Base-by-base conservation (phyloP, 208 protist species). In the Crithidia expoeki region DNA sequence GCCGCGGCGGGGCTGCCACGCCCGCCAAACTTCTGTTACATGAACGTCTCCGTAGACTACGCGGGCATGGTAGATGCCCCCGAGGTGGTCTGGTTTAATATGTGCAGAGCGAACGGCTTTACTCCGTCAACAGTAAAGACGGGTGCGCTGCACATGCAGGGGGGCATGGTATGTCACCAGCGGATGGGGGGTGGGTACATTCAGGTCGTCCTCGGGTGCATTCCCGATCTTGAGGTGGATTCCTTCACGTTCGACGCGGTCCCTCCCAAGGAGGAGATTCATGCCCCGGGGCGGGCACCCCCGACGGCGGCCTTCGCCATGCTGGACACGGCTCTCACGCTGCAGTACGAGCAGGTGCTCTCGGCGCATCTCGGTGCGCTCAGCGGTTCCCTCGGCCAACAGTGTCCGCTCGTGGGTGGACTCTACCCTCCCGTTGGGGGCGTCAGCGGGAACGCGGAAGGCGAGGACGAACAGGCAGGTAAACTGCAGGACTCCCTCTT, bases 231-330 rank as follows among this genome's bases (percentile, higher is more conserved):
- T 17, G 67, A 93, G 47, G 80, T 49, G 10, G 87, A 93, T 44
- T 73, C 80, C 11, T 96, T 96, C 58, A 96, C 91, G 4, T 94
- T 96, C 68, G 91, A 96, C 50, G 75, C 83, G 10, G 64, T 96
- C 28, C 91, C 88, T 1, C 76, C 86, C 2, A 75, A 46, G 34
- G 76, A 85, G 25, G 88, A 96, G 50, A 77, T 96, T 7, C 71
- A 77, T 19, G 78, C 72, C 2, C 3, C 76, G 16, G 59, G 42
- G 14, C 50, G 85, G 25, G 66, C 83, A 12, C 80, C 81, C 23
- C 83, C 91, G 0, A 81, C 72, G 5, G 60, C 83, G n/a, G 88
- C 78, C 56, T 74, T 96, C 62, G 81, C 87, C 23, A 66, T 85
- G 25, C 62, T 96, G 0, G 91, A 96, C 67, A 84, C 78, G 0